Evolutionary conservation across 768 basidiomycete species (phyloP).

Genomic region (Megacollybia marginata): DNA sequence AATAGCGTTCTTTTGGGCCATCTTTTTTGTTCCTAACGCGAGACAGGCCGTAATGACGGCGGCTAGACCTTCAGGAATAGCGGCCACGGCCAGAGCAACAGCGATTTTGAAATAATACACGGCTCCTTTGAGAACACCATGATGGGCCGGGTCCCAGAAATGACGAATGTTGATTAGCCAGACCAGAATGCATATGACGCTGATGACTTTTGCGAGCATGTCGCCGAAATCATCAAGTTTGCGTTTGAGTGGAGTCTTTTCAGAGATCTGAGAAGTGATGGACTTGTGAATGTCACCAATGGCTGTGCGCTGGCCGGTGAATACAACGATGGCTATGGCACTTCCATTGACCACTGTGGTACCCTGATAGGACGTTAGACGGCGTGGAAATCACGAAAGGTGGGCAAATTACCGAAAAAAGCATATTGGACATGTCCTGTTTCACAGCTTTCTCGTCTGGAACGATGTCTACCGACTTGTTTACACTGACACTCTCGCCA

Average conservation of each 20-base stretch:
- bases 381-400: background rate
- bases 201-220: slow-evolving; percentile 94
- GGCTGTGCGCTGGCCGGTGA: slow-evolving; percentile 81
- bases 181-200: slow-evolving; percentile 93
- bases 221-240: slow-evolving; percentile 99
- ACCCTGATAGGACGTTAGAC: slow-evolving; percentile 43
- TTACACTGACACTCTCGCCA: slow-evolving; percentile 86
- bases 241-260: slow-evolving; percentile 95
- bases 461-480: slow-evolving; percentile 68
- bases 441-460: slow-evolving; percentile 78
- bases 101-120: slow-evolving; percentile 99
- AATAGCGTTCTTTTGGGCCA: slow-evolving; percentile 98
- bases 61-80: slow-evolving; percentile 97
- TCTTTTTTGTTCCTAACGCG: slow-evolving; percentile 96
- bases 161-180: slow-evolving; percentile 97
- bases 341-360: slow-evolving; percentile 95
- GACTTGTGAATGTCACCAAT: slow-evolving; percentile 98
- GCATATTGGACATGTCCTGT: slow-evolving; percentile 96
- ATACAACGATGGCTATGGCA: slow-evolving; percentile 80
- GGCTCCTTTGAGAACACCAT: slow-evolving; percentile 85
- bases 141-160: slow-evolving; percentile 93
- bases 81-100: slow-evolving; percentile 96
- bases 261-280: slow-evolving; percentile 85
- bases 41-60: slow-evolving; percentile 97
- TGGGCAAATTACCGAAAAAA: slow-evolving; percentile 67